These are phyloP conservation scores for Nannizzia gypsea DNA, from an alignment of 2,329 filamentous ascomycete genomes.

Conservation along the genomic window DNA sequence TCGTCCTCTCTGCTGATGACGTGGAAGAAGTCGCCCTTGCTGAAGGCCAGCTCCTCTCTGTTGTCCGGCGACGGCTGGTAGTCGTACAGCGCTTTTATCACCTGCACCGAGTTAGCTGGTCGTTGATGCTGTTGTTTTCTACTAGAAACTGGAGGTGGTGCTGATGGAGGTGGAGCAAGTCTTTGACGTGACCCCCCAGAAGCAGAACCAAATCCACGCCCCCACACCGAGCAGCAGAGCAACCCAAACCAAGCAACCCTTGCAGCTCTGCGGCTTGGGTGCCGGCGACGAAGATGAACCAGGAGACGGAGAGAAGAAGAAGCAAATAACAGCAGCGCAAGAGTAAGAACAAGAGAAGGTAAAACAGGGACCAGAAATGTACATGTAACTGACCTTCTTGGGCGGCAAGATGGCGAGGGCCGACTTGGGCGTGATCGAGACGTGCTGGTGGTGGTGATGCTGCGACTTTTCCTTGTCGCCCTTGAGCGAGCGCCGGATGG, in stretches of 20 bases:
- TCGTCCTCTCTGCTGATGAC: slow-evolving; percentile 95
- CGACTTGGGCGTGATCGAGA: slow-evolving; percentile 71
- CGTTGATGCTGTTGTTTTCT: not conserved
- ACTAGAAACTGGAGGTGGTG: not conserved
- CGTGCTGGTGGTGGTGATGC: slow-evolving; percentile 33
- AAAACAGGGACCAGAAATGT: slow-evolving; percentile 17
- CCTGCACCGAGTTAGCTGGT: slow-evolving; percentile 33
- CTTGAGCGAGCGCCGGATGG: slow-evolving; percentile 79
- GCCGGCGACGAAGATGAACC: not conserved
- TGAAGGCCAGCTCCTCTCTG: slow-evolving; percentile 74
- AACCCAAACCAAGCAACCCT: no score
- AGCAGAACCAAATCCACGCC: no score
- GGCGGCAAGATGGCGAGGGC: slow-evolving; percentile 80
- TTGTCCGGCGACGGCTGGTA: slow-evolving; percentile 59
- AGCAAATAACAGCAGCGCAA: not conserved
- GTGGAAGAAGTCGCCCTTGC: slow-evolving; percentile 93
- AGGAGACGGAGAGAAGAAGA: not conserved
- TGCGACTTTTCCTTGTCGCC: slow-evolving; percentile 67
- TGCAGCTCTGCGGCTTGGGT: no score
- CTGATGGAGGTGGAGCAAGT: not conserved
- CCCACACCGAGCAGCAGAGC: no score
- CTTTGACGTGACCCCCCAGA: no score
- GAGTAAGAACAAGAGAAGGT: slow-evolving; percentile 10
- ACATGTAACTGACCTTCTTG: slow-evolving; percentile 59
- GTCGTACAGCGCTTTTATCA: slow-evolving; percentile 93